Conservation (phyloP, 768 basidiomycete species). For the Amylocystis lapponica region DNA sequence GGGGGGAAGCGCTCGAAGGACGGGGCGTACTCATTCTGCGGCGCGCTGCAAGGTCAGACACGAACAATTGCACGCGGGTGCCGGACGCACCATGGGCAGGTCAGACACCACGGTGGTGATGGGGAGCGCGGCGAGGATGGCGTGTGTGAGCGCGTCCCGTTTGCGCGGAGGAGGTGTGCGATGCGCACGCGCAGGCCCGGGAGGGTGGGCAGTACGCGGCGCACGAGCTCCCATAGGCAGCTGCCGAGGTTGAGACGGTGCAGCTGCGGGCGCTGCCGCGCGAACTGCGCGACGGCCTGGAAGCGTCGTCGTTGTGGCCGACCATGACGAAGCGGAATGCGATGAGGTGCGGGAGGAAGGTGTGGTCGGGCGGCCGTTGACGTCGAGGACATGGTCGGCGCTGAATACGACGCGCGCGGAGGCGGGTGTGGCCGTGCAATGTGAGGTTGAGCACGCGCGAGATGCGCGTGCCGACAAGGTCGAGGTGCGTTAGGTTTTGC, state of each 20-base stretch:
- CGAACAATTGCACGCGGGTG: too few species aligned
- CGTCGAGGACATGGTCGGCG: too few species aligned
- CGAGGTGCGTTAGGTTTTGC: conserved; percentile 61
- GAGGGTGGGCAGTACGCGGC: conserved; percentile 45
- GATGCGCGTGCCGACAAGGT: conserved; percentile 66
- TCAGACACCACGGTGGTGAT: conserved; percentile 47
- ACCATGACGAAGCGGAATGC: conserved; percentile 60
- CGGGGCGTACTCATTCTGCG: too few species aligned
- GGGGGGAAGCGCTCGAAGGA: too few species aligned
- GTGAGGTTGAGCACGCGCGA: conserved; percentile 62
- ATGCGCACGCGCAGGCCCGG: conserved; percentile 49
- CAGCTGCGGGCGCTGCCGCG: conserved; percentile 42
- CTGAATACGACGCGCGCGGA: too few species aligned
- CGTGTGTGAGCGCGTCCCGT: conserved; percentile 23
- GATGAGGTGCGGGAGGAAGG: conserved; percentile 57
- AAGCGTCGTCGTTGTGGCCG: conserved; percentile 58
- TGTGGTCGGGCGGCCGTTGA: conserved; percentile 61
- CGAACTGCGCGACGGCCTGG: conserved; percentile 47
- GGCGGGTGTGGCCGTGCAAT: conserved; percentile 59
- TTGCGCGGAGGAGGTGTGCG: conserved; percentile 37
- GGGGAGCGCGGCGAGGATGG: conserved; percentile 45
- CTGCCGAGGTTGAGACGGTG: conserved; percentile 55
- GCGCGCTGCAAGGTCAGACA: too few species aligned
- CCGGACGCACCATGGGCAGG: conserved; percentile 38
- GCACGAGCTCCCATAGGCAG: conserved; percentile 61